Conservation (phyloP, 2,329 filamentous ascomycete genomes). For the Colletotrichum sp. region DNA sequence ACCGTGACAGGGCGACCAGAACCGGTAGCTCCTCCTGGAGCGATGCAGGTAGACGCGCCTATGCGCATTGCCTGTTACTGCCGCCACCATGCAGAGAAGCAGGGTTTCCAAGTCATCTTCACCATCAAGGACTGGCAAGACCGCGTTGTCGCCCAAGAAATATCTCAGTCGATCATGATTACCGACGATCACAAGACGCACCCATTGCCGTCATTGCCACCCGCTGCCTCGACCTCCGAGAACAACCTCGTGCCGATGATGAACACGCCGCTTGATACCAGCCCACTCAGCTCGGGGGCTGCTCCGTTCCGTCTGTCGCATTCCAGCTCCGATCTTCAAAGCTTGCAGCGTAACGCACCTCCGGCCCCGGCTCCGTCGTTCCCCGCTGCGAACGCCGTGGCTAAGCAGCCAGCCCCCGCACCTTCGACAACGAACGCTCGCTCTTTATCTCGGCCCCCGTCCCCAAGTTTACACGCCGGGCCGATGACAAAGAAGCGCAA, state of each 20-base stretch:
- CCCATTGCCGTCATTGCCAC: slow-evolving; percentile 38
- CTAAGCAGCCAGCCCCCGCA: slow-evolving; percentile 20
- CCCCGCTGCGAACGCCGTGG: slow-evolving; percentile 33
- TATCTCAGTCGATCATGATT: slow-evolving; percentile 91
- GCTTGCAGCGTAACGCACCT: slow-evolving; percentile 57
- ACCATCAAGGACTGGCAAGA: slow-evolving; percentile 85
- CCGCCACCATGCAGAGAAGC: slow-evolving; percentile 91
- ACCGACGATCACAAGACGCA: slow-evolving; percentile 98
- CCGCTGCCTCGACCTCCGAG: slow-evolving; percentile 19
- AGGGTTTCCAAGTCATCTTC: slow-evolving; percentile 92
- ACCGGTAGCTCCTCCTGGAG: slow-evolving; percentile 53
- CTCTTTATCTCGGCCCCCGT: slow-evolving; percentile 72
- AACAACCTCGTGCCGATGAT: slow-evolving; percentile 15
- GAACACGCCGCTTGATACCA: slow-evolving; percentile 29
- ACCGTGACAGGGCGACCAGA: slow-evolving; percentile 48
- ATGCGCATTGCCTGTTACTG: slow-evolving; percentile 99
- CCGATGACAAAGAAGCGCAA: slow-evolving; percentile 83
- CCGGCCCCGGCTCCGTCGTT: slow-evolving; percentile 25
- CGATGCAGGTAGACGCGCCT: slow-evolving; percentile 81
- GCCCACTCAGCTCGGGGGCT: slow-evolving; percentile 37
- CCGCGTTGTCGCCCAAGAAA: slow-evolving; percentile 80
- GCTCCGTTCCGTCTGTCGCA: slow-evolving; percentile 61
- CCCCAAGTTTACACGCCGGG: slow-evolving; percentile 68
- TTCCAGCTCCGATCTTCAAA: slow-evolving; percentile 68
- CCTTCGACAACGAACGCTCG: neutral